Conservation (phyloP, 148 eudicot species). For the Rhododendron vialii region DNA sequence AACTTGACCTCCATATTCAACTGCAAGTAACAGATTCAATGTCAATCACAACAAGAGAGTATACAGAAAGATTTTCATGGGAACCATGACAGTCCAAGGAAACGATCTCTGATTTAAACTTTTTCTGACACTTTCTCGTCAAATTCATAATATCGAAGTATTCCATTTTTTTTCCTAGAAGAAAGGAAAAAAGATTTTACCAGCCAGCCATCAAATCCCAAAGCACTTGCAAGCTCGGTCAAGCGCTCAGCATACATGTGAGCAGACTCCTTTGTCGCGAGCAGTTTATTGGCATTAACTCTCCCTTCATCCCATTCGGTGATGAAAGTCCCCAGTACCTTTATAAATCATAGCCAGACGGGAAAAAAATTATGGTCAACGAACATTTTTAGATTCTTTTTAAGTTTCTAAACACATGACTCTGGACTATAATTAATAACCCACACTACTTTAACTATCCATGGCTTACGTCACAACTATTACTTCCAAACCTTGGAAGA, state of each 20-base stretch:
- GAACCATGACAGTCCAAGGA: background rate
- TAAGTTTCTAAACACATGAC: background rate
- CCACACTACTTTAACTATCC: background rate
- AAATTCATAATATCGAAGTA: background rate
- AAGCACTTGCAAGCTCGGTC: conserved; percentile 72
- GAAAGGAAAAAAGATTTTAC: conserved; percentile 30
- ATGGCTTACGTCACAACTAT: background rate
- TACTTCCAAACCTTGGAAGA: background rate
- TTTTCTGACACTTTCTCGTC: background rate
- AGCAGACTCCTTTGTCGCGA: conserved; percentile 63
- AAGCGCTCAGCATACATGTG: conserved; percentile 77
- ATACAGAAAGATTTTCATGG: background rate
- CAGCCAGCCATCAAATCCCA: conserved; percentile 99
- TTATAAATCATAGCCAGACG: background rate
- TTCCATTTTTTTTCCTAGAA: background rate
- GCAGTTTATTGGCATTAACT: conserved; percentile 37
- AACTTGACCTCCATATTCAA: conserved; percentile 78
- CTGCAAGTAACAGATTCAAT: conserved; percentile 34
- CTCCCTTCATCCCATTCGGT: conserved; percentile 89
- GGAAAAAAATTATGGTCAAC: conserved; percentile 1
- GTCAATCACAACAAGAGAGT: conserved; percentile 9
- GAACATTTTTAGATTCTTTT: background rate
- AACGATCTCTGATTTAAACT: background rate
- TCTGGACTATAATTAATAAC: background rate
- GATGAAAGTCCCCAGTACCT: conserved; percentile 96